Conservation (phyloP, 2,329 filamentous ascomycete species). For the Aspergillus luchuensis region DNA sequence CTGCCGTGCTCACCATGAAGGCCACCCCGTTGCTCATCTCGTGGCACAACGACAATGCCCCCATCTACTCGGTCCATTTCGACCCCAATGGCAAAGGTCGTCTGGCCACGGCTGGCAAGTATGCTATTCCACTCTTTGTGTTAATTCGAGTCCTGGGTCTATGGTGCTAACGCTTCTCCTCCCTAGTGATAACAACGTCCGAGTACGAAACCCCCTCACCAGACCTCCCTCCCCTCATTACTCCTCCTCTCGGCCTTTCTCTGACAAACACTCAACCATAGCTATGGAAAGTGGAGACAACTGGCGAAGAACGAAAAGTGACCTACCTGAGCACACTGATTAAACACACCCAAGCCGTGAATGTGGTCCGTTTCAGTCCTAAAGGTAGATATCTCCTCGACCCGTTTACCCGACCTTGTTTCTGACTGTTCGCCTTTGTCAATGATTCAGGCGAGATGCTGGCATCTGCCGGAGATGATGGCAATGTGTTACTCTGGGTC, state of each 20-base stretch:
- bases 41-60: constrained; percentile 97
- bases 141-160: background rate
- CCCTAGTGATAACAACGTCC: constrained; percentile 80
- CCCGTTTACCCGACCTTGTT: background rate
- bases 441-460: constrained; percentile 75
- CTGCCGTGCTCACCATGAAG: constrained; percentile 69
- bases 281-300: constrained; percentile 88
- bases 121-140: constrained; percentile 24
- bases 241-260: constrained; percentile 31
- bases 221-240: constrained; percentile 13
- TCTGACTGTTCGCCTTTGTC: constrained; percentile 19
- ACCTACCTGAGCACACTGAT: constrained; percentile 87
- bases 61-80: constrained; percentile 97
- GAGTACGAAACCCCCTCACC: constrained; percentile 58
- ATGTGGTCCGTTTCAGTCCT: constrained; percentile 94
- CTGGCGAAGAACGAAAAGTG: constrained; percentile 83
- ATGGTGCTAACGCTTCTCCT: constrained; percentile 17
- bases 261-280: constrained; percentile 45
- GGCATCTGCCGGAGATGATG: constrained; percentile 94
- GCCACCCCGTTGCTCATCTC: constrained; percentile 93
- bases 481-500: constrained; percentile 95
- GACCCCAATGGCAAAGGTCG: constrained; percentile 89
- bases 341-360: constrained; percentile 96
- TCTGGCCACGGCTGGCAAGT: constrained; percentile 86
- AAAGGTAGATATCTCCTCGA: constrained; percentile 63